Percentiles rank a stretch among this genome's conserved stretches.
Conservation (phyloP, 2,329 filamentous ascomycete species). For the Mariannaea elegans region DNA sequence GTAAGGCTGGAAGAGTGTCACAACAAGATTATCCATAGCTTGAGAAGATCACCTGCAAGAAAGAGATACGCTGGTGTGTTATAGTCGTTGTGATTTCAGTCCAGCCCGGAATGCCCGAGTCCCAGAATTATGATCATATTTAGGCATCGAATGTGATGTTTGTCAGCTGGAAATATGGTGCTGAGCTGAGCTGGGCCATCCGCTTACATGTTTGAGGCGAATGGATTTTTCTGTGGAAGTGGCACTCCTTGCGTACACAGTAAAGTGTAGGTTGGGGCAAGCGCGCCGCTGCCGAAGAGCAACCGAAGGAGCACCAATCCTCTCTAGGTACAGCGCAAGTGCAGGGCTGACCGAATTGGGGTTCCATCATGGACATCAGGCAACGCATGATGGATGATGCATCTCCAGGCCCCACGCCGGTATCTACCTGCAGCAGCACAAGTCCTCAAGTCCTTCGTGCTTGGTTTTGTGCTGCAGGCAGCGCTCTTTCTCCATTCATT, state of each 20-base stretch:
- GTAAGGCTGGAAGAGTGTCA: neutral
- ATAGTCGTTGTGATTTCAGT: neutral
- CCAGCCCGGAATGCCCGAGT: neutral
- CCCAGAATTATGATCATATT: too few species aligned
- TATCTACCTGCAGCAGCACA: neutral
- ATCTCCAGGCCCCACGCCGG: neutral
- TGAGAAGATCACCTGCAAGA: neutral
- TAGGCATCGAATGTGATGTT: neutral
- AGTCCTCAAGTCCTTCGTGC: too few species aligned
- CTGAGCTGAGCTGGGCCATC: slow-evolving; percentile 4
- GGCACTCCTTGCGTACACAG: too few species aligned
- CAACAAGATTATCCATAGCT: too few species aligned
- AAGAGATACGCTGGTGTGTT: neutral
- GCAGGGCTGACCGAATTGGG: too few species aligned
- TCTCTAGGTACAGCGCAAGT: too few species aligned
- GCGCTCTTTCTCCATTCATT: too few species aligned
- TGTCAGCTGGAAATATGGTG: neutral
- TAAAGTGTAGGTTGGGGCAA: too few species aligned
- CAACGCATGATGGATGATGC: neutral
- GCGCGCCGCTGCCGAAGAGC: too few species aligned
- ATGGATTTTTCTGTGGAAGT: too few species aligned
- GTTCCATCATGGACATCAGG: neutral
- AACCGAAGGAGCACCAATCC: neutral
- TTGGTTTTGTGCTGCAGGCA: too few species aligned
- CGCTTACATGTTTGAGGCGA: slow-evolving; percentile 8